These are phyloP conservation scores for Musa itinerans DNA, from an alignment of 176 grass and related monocot species.

Conservation along the genomic window DNA sequence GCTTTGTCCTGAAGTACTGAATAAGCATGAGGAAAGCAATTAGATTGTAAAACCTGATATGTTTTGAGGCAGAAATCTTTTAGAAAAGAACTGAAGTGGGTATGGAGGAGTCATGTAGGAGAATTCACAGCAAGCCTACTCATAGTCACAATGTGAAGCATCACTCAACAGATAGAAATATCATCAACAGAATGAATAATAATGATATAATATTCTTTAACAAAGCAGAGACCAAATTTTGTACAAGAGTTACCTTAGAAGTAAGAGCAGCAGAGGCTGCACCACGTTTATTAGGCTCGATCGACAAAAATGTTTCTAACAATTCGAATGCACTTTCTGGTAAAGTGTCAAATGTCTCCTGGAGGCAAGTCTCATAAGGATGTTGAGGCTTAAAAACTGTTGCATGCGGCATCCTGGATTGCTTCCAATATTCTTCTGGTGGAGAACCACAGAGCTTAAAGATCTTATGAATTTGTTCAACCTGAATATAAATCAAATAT, in stretches of 20 bases:
- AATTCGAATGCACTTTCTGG: conserved; percentile 31
- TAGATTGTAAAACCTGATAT: too few relatives aligned
- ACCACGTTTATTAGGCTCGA: conserved; percentile 50
- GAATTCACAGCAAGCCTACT: too few relatives aligned
- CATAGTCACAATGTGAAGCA: too few relatives aligned
- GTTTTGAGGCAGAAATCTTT: neutral
- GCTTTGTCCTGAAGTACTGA: conserved; percentile 57
- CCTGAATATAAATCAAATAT: conserved; percentile 1
- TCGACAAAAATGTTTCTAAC: conserved; percentile 39
- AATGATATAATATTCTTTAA: too few relatives aligned
- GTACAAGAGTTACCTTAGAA: conserved; percentile 19
- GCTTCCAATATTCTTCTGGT: conserved; percentile 52
- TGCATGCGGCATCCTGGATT: conserved; percentile 34
- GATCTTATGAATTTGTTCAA: conserved; percentile 56
- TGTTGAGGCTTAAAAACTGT: conserved; percentile 10
- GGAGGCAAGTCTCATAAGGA: conserved; percentile 39
- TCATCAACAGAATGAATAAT: too few relatives aligned
- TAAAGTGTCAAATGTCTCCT: conserved; percentile 38
- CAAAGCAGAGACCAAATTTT: too few relatives aligned
- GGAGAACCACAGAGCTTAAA: conserved; percentile 25
- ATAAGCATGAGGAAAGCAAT: conserved; percentile 6
- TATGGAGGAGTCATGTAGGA: too few relatives aligned
- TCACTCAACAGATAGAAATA: too few relatives aligned
- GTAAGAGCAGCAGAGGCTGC: conserved; percentile 49
- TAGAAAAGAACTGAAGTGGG: conserved; percentile 14